phyloP scores from a whole-genome alignment of 192 early-diverging fungal genomes.

The Gigaspora rosea region DNA sequence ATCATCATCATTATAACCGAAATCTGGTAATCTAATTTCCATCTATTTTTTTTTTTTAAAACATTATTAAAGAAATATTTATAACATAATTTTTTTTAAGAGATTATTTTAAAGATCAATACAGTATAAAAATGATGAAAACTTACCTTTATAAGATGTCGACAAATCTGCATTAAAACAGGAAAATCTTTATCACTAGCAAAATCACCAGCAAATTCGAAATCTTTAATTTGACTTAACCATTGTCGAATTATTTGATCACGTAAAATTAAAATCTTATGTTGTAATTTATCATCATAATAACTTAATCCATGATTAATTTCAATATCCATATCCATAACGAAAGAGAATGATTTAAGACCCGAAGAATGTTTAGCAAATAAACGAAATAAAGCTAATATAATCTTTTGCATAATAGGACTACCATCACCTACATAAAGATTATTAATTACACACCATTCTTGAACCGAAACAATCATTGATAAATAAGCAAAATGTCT shows the following conservation, averaged over 20 bases:
- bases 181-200: constrained; percentile 4
- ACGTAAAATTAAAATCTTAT: background rate
- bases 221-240: background rate
- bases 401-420: background rate
- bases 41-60: background rate
- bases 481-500: constrained; percentile 5
- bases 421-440: background rate
- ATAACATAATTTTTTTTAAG: background rate
- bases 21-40: constrained; percentile 10
- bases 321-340: background rate
- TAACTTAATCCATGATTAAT: background rate
- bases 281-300: background rate
- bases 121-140: background rate
- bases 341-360: background rate
- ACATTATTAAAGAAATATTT: too few relatives aligned
- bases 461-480: background rate
- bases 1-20: background rate
- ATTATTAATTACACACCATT: constrained; percentile 2
- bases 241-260: background rate
- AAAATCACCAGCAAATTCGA: constrained; percentile 6
- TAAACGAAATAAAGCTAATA: constrained; percentile 8
- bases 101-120: too few relatives aligned
- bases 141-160: background rate
- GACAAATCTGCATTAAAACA: background rate
- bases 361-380: background rate